A percentile compares a stretch with the other conserved stretches of the same genome.
Conservation (phyloP, 768 basidiomycete genomes). For the Trametes cubensis region DNA sequence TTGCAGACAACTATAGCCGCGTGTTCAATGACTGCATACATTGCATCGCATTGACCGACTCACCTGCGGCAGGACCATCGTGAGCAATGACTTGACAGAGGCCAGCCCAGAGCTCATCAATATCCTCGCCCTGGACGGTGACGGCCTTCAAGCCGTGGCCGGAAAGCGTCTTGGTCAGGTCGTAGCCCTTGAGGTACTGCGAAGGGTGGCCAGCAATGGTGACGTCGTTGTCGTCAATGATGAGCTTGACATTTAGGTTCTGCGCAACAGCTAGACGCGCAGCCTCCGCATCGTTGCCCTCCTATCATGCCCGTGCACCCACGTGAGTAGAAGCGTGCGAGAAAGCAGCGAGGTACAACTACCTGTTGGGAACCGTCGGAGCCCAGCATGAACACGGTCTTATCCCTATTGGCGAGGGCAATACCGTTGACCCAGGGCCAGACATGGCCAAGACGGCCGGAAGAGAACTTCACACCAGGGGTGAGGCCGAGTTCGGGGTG, state of each 20-base stretch:
- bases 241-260: conserved; percentile 77
- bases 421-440: conserved; percentile 90
- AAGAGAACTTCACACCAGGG: conserved; percentile 92
- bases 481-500: conserved; percentile 90
- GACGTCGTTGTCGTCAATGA: conserved; percentile 91
- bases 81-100: conserved; percentile 56
- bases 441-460: conserved; percentile 90
- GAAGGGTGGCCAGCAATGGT: conserved; percentile 93
- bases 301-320: conserved; percentile 32
- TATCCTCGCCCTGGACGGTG: conserved; percentile 74
- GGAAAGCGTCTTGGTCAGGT: conserved; percentile 67
- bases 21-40: not conserved
- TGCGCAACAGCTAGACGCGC: conserved; percentile 87
- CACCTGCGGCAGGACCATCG: conserved; percentile 80
- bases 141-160: conserved; percentile 84
- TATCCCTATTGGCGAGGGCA: conserved; percentile 75
- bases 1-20: conserved; percentile 62
- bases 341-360: not conserved
- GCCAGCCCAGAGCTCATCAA: conserved; percentile 76
- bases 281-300: conserved; percentile 90
- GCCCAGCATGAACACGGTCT: conserved; percentile 80
- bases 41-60: conserved; percentile 23
- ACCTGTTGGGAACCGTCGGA: conserved; percentile 87
- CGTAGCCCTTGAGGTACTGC: conserved; percentile 80
- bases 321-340: conserved; percentile 5